A percentile compares a stretch with the other conserved stretches of the same genome.
phyloP scores from a whole-genome alignment of 139 green algal species.

The Tetradesmus obliquus region DNA sequence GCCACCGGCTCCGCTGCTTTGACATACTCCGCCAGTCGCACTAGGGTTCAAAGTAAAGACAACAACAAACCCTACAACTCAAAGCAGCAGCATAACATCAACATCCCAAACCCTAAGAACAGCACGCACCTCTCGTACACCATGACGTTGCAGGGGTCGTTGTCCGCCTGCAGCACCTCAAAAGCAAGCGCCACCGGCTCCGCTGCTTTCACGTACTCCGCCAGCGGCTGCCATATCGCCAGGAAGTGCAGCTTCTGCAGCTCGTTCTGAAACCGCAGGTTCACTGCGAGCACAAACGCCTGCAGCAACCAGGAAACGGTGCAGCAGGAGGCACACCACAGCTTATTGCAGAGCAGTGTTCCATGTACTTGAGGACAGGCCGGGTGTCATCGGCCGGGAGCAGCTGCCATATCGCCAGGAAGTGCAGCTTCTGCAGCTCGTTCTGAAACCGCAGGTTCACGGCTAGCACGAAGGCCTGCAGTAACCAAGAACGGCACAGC shows the following conservation, averaged over 20 bases:
- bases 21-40: slow-evolving; percentile 1
- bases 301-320: background rate
- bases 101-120: too few species aligned
- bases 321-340: background rate
- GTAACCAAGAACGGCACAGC: too few species aligned
- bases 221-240: slow-evolving; percentile 3
- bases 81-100: too few species aligned
- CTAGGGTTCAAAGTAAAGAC: background rate
- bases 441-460: background rate
- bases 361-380: background rate
- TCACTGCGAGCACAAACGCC: slow-evolving; percentile 28
- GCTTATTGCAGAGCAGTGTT: background rate
- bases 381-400: background rate
- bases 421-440: background rate
- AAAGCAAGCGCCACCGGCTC: slow-evolving; percentile 19
- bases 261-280: slow-evolving; percentile 6
- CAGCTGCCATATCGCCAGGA: background rate
- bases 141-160: background rate
- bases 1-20: background rate
- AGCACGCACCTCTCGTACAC: slow-evolving; percentile 24
- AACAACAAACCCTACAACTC: too few species aligned
- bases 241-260: slow-evolving; percentile 16
- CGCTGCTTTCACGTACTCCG: slow-evolving; percentile 13
- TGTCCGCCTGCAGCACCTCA: slow-evolving; percentile 28
- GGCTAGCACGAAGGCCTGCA: too few species aligned